A percentile compares a stretch with the other conserved stretches of the same genome.
Evolutionary conservation across 257 asterid species (phyloP).

Genomic region (Fraxinus anomala): DNA sequence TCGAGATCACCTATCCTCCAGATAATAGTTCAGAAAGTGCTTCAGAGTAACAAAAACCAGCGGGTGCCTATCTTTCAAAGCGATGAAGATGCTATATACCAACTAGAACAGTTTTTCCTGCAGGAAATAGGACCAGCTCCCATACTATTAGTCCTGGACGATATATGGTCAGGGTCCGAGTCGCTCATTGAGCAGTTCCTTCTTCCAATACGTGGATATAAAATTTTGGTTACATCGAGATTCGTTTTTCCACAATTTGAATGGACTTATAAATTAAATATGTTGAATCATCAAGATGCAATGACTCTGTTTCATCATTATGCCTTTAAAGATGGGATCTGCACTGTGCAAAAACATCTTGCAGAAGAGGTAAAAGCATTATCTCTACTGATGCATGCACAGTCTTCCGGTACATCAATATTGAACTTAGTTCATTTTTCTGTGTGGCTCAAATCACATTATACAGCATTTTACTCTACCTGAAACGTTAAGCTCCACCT

Average conservation of each 20-base stretch:
- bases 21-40: constrained; percentile 32
- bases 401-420: no score
- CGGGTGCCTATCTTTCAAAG: constrained; percentile 22
- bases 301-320: constrained; percentile 28
- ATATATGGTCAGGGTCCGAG: constrained; percentile 37
- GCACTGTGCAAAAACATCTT: constrained; percentile 28
- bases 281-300: constrained; percentile 33
- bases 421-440: no score
- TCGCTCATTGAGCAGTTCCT: constrained; percentile 26
- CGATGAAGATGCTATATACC: constrained; percentile 33
- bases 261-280: constrained; percentile 32
- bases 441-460: no score
- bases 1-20: constrained; percentile 27
- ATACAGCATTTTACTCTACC: not conserved
- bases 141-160: constrained; percentile 40
- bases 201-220: constrained; percentile 25
- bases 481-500: not conserved
- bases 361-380: constrained; percentile 33
- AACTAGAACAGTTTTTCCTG: constrained; percentile 24
- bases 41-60: constrained; percentile 13
- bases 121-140: constrained; percentile 9
- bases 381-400: not conserved
- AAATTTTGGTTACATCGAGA: constrained; percentile 42
- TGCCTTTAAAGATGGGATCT: constrained; percentile 34
- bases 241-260: constrained; percentile 27